Evolutionary conservation across 345 rosid genomes (phyloP), one percentile per base, ranked within the genome.

Genomic region (Stellera chamaejasme): DNA sequence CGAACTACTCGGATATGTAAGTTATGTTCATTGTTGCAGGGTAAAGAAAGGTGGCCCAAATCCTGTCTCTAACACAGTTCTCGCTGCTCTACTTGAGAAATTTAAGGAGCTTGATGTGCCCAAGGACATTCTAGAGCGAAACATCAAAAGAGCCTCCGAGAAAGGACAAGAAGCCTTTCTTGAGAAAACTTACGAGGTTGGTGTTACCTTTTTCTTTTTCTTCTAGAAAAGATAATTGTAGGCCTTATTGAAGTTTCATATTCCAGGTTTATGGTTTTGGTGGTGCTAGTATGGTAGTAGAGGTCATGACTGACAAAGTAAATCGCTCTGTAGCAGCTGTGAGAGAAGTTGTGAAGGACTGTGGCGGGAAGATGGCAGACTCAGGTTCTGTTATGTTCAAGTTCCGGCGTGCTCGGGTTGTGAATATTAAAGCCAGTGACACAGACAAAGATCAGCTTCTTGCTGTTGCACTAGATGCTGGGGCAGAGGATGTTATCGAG

Each of bases 401-500:
- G 79, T 92, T 92, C 74, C 82, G 79, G 66, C 84, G 86, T 63
- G 95, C 65, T 58, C 72, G 89, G 32, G 87, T 74, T 58, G 95
- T 77, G 60, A 88, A 86, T 72, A 70, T 92, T 59, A 86, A 81
- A 61, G 84, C 81, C 36, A 55, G 72, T 6, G 90, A 86, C 69
- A 85, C 78, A 56, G 96, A 85, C 58, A 84, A 81, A 77, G 96
- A 92, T 59, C 84, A 80, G 73, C 90, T 92, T 42, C 81, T 92
- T 45, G 16, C 47, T 32, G 59, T 86, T 74, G 95, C 90, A 49
- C 66, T 88, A 67, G 98, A 92, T 79, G 82, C 91, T 59, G 98
- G 96, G 28, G 98, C 93, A 10, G 96, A 92, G 79, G 96, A 92
- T 77, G 95, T 86, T 62, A 78, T 88, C 67, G 98, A 92, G 49